Evolutionary conservation across 805 yeast genomes (phyloP).

Genomic region (Candida broadrunensis): DNA sequence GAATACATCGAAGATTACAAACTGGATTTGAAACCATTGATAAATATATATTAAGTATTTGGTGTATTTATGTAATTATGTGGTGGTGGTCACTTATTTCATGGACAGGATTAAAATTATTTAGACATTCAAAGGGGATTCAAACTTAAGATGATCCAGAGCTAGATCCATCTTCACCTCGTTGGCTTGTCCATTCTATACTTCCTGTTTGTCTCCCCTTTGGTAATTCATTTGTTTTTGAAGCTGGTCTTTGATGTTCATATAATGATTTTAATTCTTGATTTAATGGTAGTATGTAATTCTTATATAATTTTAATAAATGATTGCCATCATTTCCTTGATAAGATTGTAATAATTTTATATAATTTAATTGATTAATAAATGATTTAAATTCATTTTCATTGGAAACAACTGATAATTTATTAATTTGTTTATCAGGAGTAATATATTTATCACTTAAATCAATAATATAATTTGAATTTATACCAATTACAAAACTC

Average conservation of each 20-base stretch:
- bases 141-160: slow-evolving; percentile 9
- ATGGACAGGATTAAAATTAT: slow-evolving; percentile 79
- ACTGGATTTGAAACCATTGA: slow-evolving; percentile 21
- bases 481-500: slow-evolving; percentile 80
- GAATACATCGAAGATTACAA: slow-evolving; percentile 9
- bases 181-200: slow-evolving; percentile 65
- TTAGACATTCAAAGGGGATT: slow-evolving; percentile 74
- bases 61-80: slow-evolving; percentile 38
- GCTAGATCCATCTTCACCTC: slow-evolving; percentile 72
- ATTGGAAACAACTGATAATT: background rate
- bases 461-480: slow-evolving; percentile 61
- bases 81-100: slow-evolving; percentile 70
- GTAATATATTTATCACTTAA: slow-evolving; percentile 67
- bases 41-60: slow-evolving; percentile 26
- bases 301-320: slow-evolving; percentile 27
- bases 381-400: slow-evolving; percentile 8
- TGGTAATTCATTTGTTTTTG: slow-evolving; percentile 18
- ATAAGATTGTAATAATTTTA: slow-evolving; percentile 13
- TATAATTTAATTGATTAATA: slow-evolving; percentile 11
- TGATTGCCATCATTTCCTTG: slow-evolving; percentile 15
- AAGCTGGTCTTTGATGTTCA: slow-evolving; percentile 8
- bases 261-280: slow-evolving; percentile 17
- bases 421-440: slow-evolving; percentile 18
- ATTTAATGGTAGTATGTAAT: slow-evolving; percentile 33
- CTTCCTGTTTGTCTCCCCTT: slow-evolving; percentile 75